Base-by-base conservation (phyloP, 2,329 filamentous ascomycete species). In the Nigrograna mackinnonii region DNA sequence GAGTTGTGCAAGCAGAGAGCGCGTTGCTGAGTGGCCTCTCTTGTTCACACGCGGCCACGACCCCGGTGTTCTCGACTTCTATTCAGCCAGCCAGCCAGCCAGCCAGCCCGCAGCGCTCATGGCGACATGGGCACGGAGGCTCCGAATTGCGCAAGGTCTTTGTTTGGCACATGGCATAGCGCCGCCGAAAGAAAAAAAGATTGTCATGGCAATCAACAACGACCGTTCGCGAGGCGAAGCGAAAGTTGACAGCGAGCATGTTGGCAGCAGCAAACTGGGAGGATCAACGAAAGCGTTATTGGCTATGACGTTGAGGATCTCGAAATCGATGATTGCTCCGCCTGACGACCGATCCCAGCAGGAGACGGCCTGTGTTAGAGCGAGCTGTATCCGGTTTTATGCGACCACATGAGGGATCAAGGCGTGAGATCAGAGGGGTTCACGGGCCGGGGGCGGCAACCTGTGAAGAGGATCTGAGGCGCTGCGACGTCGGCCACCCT, bases 261-360 rank as follows among this genome's bases (percentile, higher is more conserved):
- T n/a, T 28, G n/a, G 24, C 24, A 36, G 17, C 34, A 36, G 21
- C 34, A 36, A 54, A 56, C 57, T 50, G 52, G 62, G 57, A 50
- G 58, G 51, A 12, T 7, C 34, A 22, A 36, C 18, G 16, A 11
- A 46, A 57, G 47, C 37, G 44, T 53, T 54, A 46, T 55, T 52
- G 54, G 24, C 44, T 50, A 65, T 67, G 64, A 67, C 64, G 64
- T 65, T 51, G 41, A 39, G 36, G 28, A 44, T 47, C 38, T 54
- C 44, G 51, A 41, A 49, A 64, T 64, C 50, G 54, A 45, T 36
- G 58, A 66, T 62, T 47, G 19, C 40, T 49, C 47, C 47, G 55
- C 46, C 46, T 50, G 49, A 14, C 53, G 44, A 41, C 58, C 59
- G 62, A 65, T 64, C 55, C 45, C 43, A 54, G 52, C 54, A 58